Percentiles rank a stretch among this genome's conserved stretches.
These are phyloP conservation scores for Amoebophrya sp. DNA, from an alignment of 169 alveolate species.

Conservation along the genomic window DNA sequence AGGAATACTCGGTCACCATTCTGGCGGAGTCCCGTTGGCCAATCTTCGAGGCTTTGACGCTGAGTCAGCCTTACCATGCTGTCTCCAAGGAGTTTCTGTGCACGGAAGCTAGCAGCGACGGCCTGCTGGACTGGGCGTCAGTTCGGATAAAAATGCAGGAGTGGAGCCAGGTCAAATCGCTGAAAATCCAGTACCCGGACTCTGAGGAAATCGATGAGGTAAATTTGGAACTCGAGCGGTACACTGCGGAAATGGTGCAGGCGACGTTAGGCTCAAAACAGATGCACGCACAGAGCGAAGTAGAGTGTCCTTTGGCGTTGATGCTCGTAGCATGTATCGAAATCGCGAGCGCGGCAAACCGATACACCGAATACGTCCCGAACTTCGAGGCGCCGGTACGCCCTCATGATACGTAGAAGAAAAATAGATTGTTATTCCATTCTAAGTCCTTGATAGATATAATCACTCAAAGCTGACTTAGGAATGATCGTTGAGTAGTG, in stretches of 20 bases:
- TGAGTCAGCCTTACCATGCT: background rate
- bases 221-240: background rate
- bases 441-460: too few species aligned
- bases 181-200: background rate
- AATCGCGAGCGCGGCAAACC: background rate
- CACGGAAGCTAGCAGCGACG: background rate
- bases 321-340: constrained; percentile 13
- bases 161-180: background rate
- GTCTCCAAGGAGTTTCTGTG: background rate
- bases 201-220: background rate
- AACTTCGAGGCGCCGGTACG: constrained; percentile 17
- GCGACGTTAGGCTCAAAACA: background rate
- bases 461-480: too few species aligned
- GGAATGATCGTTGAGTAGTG: too few species aligned
- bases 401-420: too few species aligned
- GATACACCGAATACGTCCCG: constrained; percentile 9
- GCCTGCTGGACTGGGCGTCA: background rate
- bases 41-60: background rate
- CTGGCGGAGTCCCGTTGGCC: constrained; percentile 14
- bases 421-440: too few species aligned
- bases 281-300: constrained; percentile 14
- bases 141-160: background rate
- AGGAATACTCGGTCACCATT: background rate
- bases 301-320: constrained; percentile 4
- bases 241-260: constrained; percentile 20